These are phyloP conservation scores for Monosporascus sp. DNA, from an alignment of 2,329 filamentous ascomycete species.

Conservation along the genomic window DNA sequence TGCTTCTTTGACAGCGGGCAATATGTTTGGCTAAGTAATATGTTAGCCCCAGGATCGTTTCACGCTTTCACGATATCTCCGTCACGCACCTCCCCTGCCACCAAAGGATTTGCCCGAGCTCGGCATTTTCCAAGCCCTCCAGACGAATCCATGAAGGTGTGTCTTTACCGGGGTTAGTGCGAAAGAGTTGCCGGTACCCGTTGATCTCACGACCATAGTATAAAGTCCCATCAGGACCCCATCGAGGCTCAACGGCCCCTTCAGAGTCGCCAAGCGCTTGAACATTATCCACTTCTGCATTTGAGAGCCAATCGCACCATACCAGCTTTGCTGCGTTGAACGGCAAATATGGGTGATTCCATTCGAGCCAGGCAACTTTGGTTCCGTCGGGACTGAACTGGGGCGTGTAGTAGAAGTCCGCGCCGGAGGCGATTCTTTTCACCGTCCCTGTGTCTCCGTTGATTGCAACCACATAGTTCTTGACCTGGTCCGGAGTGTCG, in stretches of 20 bases:
- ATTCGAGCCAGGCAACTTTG: conserved; percentile 47
- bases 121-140: conserved; percentile 30
- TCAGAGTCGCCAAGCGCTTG: conserved; percentile 37
- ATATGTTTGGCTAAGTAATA: too few species aligned
- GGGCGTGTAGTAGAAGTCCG: conserved; percentile 49
- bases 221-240: conserved; percentile 42
- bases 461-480: conserved; percentile 34
- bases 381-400: conserved; percentile 41
- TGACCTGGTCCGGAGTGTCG: conserved; percentile 26
- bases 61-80: too few species aligned
- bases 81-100: too few species aligned
- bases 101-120: too few species aligned
- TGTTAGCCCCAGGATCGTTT: too few species aligned
- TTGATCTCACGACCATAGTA: conserved; percentile 42
- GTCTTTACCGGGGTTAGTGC: conserved; percentile 20
- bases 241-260: conserved; percentile 37
- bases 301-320: conserved; percentile 36
- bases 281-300: conserved; percentile 6
- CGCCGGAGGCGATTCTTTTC: conserved; percentile 33
- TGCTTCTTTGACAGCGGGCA: too few species aligned
- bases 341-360: conserved; percentile 48
- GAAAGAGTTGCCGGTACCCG: conserved; percentile 43
- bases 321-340: conserved; percentile 42
- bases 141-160: conserved; percentile 25
- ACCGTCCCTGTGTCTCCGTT: conserved; percentile 35